Conservation (phyloP, 78 protist species). For the Planoprotostelium fungivorum region DNA sequence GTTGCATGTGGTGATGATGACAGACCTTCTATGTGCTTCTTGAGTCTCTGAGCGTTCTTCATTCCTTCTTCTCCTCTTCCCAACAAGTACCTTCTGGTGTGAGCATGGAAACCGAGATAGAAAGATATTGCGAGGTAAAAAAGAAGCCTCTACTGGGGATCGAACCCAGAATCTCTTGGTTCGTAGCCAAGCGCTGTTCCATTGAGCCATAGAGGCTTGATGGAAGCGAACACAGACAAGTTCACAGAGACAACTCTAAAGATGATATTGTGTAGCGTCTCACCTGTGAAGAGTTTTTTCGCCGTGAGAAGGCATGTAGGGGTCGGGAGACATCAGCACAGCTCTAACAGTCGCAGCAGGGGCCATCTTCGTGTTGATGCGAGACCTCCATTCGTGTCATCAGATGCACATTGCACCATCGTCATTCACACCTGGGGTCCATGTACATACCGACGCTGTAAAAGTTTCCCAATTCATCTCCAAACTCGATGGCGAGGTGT, state of each 20-base stretch:
- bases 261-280: too few relatives aligned
- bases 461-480: background rate
- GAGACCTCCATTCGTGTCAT: background rate
- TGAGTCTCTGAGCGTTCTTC: background rate
- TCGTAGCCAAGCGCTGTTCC: too few relatives aligned
- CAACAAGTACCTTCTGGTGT: background rate
- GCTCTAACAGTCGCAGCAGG: background rate
- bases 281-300: background rate
- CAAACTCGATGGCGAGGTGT: background rate
- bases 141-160: too few relatives aligned
- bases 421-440: background rate
- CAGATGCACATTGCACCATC: too few relatives aligned
- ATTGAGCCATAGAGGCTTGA: too few relatives aligned
- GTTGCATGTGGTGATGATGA: background rate
- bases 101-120: too few relatives aligned
- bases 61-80: background rate
- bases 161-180: too few relatives aligned
- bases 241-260: too few relatives aligned
- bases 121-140: too few relatives aligned
- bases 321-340: background rate
- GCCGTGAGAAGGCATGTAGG: background rate
- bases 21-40: background rate
- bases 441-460: background rate
- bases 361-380: background rate
- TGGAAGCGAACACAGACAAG: too few relatives aligned